These are phyloP conservation scores for Ploettnerulaceae sp. DNA, from an alignment of 2,329 filamentous ascomycete genomes.

Conservation along the genomic window DNA sequence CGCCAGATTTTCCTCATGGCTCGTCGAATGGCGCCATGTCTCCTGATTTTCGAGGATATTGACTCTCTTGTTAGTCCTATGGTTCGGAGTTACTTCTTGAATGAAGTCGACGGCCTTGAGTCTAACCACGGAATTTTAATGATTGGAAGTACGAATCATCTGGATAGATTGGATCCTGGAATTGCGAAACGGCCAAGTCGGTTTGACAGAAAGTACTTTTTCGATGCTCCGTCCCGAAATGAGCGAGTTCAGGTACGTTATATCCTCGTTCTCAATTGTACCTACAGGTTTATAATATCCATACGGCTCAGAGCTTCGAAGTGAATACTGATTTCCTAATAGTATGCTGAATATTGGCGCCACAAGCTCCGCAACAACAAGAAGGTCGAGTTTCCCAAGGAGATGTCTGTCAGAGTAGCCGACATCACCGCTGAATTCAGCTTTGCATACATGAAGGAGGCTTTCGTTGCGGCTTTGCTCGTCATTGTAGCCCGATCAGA, in stretches of 20 bases:
- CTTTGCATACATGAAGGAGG: slow-evolving; percentile 67
- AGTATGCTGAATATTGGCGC: slow-evolving; percentile 62
- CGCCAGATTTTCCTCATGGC: slow-evolving; percentile 53
- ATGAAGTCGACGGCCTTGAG: slow-evolving; percentile 66
- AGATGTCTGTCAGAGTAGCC: slow-evolving; percentile 54
- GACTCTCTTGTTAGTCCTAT: slow-evolving; percentile 58
- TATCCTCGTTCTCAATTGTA: not conserved
- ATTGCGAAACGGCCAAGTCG: slow-evolving; percentile 61
- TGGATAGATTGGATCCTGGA: slow-evolving; percentile 62
- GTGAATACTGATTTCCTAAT: not conserved
- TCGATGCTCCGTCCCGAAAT: slow-evolving; percentile 50
- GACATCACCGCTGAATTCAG: slow-evolving; percentile 60
- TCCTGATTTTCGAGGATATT: slow-evolving; percentile 68
- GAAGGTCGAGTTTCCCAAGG: slow-evolving; percentile 55
- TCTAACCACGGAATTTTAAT: slow-evolving; percentile 69
- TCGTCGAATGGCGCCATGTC: slow-evolving; percentile 58
- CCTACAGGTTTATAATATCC: not conserved
- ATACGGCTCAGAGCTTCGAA: not conserved
- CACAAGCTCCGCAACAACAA: slow-evolving; percentile 50
- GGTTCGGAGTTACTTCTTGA: slow-evolving; percentile 65
- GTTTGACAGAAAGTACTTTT: slow-evolving; percentile 64
- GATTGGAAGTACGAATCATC: slow-evolving; percentile 60
- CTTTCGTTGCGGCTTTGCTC: slow-evolving; percentile 59
- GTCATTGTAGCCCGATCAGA: slow-evolving; percentile 44
- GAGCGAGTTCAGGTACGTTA: slow-evolving; percentile 42